These are phyloP conservation scores for Botrytis elliptica DNA, from an alignment of 2,329 filamentous ascomycete species.

Conservation along the genomic window DNA sequence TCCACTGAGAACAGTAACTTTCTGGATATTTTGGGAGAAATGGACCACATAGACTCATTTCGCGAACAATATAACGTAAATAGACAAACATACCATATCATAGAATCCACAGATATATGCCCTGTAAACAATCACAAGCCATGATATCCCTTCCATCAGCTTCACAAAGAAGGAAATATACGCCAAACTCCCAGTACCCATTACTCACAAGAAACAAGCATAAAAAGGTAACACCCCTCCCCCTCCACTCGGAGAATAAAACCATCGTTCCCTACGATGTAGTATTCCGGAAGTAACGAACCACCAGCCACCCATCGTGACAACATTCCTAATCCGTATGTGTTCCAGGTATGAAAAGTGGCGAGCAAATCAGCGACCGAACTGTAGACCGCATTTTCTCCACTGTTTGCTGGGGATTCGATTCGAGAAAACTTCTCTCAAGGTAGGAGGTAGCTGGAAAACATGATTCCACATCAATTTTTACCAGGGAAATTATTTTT, in stretches of 20 bases:
- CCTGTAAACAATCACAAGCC: background rate
- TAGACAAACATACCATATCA: background rate
- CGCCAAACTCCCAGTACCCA: background rate
- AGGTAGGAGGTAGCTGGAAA: background rate
- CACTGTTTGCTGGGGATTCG: background rate
- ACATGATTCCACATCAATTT: background rate
- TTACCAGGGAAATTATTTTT: background rate
- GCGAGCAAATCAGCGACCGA: background rate
- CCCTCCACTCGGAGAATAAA: background rate
- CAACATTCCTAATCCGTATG: background rate
- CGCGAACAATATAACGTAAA: background rate
- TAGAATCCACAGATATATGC: background rate
- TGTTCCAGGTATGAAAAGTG: background rate
- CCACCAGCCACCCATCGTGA: background rate
- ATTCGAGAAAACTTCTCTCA: background rate
- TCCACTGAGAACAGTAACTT: background rate
- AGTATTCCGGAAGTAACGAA: background rate
- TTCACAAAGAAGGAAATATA: background rate
- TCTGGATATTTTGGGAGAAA: background rate
- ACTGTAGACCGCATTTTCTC: background rate
- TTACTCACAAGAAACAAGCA: background rate
- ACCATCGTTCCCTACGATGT: background rate
- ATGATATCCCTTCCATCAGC: background rate
- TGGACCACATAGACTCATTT: background rate
- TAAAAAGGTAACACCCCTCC: background rate